Percentiles rank a stretch among this genome's conserved stretches.
phyloP scores from a whole-genome alignment of 257 asterid genomes.

The Coffea canephora region DNA sequence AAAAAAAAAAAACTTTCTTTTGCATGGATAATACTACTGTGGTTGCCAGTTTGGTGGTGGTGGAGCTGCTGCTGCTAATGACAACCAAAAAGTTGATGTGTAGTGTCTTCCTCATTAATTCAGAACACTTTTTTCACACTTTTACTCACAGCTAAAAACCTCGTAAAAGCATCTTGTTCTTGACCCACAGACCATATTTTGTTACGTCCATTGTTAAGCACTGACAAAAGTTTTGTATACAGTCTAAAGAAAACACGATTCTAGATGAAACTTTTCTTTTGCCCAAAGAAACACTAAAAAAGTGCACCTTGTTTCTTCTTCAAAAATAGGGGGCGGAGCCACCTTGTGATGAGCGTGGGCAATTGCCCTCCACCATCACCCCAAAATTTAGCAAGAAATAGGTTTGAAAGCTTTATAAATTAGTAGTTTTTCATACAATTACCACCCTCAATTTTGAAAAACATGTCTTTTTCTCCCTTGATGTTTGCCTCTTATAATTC shows the following conservation, averaged over 20 bases:
- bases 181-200: not conserved
- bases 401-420: too few species aligned
- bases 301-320: not conserved
- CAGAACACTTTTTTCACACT: not conserved
- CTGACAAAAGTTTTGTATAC: not conserved
- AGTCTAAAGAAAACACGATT: not conserved
- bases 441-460: too few species aligned
- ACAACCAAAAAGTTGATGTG: conserved; percentile 13
- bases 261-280: not conserved
- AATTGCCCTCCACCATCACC: too few species aligned
- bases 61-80: conserved; percentile 3
- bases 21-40: not conserved
- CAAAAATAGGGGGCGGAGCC: too few species aligned
- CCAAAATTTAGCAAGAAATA: too few species aligned
- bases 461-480: too few species aligned
- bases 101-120: conserved; percentile 7
- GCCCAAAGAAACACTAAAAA: not conserved
- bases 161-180: conserved; percentile 20
- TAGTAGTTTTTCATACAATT: too few species aligned
- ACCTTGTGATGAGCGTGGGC: too few species aligned
- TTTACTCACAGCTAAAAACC: conserved; percentile 7
- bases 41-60: not conserved
- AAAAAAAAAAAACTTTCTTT: not conserved
- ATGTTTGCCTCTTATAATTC: too few species aligned
- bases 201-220: not conserved